phyloP scores from a whole-genome alignment of 2,329 filamentous ascomycete genomes.

The Ophiostoma sp. region DNA sequence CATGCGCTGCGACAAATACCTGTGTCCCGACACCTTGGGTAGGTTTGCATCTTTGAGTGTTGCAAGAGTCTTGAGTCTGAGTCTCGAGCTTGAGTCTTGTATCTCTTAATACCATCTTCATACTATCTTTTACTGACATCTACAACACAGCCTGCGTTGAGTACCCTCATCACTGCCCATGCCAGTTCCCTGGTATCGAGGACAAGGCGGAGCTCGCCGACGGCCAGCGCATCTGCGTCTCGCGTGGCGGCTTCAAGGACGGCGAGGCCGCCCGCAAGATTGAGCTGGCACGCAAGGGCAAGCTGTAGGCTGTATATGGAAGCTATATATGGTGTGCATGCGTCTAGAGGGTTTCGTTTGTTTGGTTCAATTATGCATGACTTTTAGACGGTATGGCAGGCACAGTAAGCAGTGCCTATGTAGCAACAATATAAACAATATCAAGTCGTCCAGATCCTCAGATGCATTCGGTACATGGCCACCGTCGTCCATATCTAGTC shows the following conservation, averaged over 20 bases:
- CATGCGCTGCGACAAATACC: conserved; percentile 88
- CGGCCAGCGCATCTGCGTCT: conserved; percentile 66
- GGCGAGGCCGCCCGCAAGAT: conserved; percentile 70
- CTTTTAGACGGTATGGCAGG: not conserved
- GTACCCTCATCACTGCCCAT: conserved; percentile 95
- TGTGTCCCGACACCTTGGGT: conserved; percentile 83
- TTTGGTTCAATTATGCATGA: not conserved
- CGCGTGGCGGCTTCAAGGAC: conserved; percentile 66
- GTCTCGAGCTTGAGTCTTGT: no score
- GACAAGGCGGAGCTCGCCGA: conserved; percentile 73
- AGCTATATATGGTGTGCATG: not conserved
- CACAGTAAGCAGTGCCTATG: no score
- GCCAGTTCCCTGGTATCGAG: conserved; percentile 68
- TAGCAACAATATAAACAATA: no score
- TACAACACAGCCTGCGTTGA: conserved; percentile 71
- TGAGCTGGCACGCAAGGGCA: conserved; percentile 71
- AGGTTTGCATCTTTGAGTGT: conserved; percentile 12
- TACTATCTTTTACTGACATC: not conserved
- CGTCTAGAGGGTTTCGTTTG: not conserved
- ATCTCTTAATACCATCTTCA: no score
- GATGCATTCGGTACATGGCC: no score
- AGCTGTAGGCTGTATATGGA: conserved; percentile 46
- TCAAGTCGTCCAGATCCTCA: no score
- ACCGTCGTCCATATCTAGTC: no score
- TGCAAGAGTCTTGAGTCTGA: no score